Evolutionary conservation across 2,329 filamentous ascomycete genomes (phyloP).

Genomic region (Didymella pomorum): DNA sequence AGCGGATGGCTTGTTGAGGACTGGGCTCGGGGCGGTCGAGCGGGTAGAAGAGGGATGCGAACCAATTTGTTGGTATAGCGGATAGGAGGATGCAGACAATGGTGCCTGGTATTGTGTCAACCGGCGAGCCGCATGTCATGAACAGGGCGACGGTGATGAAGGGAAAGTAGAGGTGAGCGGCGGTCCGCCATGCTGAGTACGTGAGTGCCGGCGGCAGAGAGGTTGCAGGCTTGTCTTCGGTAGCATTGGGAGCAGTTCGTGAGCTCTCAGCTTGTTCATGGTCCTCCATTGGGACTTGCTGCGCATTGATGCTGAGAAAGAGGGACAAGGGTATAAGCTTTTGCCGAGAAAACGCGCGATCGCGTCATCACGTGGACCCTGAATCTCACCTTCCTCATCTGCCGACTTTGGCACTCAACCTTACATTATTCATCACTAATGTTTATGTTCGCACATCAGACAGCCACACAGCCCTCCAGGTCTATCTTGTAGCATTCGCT

Average conservation of each 20-base stretch:
- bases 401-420: no score
- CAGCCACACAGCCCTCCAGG: no score
- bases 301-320: not conserved
- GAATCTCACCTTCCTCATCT: no score
- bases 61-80: conserved; percentile 25
- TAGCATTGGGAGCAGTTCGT: not conserved
- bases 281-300: conserved; percentile 2
- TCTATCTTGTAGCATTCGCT: no score
- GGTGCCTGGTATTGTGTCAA: conserved; percentile 11
- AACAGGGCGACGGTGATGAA: conserved; percentile 21
- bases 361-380: conserved; percentile 11
- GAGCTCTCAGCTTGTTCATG: not conserved
- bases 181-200: conserved; percentile 16
- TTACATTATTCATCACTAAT: no score
- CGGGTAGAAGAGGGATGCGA: conserved; percentile 23
- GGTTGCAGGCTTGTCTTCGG: not conserved
- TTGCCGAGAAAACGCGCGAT: conserved; percentile 6
- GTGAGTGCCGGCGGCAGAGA: not conserved
- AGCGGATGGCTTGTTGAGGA: conserved; percentile 23
- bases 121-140: conserved; percentile 9
- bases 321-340: not conserved
- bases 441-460: no score
- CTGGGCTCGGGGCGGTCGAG: conserved; percentile 22
- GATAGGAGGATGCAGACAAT: conserved; percentile 13
- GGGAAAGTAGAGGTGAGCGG: conserved; percentile 31